Evolutionary conservation across 73 alveolate species (phyloP).

Genomic region (Paramecium octaurelia): DNA sequence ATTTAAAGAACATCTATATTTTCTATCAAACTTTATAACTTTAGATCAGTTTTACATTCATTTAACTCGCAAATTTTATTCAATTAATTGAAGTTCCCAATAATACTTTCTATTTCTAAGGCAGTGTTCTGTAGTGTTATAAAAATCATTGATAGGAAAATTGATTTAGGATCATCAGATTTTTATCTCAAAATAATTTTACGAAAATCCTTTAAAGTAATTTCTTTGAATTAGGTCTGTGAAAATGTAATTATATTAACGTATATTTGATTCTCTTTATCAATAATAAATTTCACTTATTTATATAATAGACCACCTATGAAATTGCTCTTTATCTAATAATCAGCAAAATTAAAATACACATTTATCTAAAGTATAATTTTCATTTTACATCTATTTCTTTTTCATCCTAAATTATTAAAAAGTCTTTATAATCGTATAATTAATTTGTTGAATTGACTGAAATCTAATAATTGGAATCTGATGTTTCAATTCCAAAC

Average conservation of each 20-base stretch:
- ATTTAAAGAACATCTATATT: neutral
- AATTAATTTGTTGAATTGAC: neutral
- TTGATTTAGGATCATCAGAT: neutral
- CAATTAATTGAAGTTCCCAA: neutral
- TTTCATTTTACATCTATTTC: neutral
- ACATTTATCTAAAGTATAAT: neutral
- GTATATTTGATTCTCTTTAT: neutral
- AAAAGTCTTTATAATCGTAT: neutral
- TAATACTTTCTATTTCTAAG: neutral
- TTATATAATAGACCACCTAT: neutral
- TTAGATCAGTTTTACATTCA: neutral
- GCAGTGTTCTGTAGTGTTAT: neutral
- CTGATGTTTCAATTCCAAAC: neutral
- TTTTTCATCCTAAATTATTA: neutral
- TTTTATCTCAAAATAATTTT: neutral
- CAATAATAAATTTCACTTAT: neutral
- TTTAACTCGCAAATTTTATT: neutral
- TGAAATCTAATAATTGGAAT: neutral
- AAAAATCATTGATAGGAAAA: neutral
- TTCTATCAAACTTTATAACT: neutral
- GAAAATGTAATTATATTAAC: neutral
- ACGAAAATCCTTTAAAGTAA: neutral
- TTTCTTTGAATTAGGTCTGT: neutral
- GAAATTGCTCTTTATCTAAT: neutral
- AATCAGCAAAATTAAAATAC: neutral